These are phyloP conservation scores for Eimeria brunetti DNA, from an alignment of 169 alveolate genomes.

Conservation along the genomic window DNA sequence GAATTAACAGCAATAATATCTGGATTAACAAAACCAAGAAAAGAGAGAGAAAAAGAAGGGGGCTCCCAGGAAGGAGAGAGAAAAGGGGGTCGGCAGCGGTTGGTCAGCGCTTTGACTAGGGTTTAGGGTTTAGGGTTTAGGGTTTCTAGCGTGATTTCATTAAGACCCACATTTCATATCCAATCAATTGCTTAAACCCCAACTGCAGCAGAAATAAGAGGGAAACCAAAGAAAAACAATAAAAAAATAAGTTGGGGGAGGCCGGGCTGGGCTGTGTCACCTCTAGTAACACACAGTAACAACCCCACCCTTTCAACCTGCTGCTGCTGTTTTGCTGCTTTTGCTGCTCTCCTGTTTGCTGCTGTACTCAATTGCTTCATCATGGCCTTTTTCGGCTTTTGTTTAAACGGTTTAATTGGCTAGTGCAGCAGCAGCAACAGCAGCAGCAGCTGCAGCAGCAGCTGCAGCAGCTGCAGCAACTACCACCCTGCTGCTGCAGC, in stretches of 20 bases:
- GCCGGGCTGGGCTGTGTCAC: not conserved
- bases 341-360: not conserved
- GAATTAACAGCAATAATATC: not conserved
- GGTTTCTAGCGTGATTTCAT: no score
- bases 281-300: not conserved
- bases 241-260: not conserved
- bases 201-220: not conserved
- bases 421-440: conserved; percentile 16
- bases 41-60: not conserved
- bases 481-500: not conserved
- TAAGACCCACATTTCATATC: not conserved
- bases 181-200: not conserved
- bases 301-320: not conserved
- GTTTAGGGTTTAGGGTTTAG: no score
- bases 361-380: not conserved
- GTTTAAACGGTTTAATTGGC: conserved; percentile 15
- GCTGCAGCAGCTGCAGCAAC: not conserved
- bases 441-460: not conserved
- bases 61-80: not conserved
- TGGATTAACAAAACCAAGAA: no score
- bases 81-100: not conserved
- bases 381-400: not conserved
- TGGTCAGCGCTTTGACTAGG: not conserved
- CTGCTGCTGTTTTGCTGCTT: not conserved
- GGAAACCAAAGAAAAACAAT: not conserved